Evolutionary conservation across 2,329 filamentous ascomycete species (phyloP).

Genomic region (Xenoacremonium recifei): DNA sequence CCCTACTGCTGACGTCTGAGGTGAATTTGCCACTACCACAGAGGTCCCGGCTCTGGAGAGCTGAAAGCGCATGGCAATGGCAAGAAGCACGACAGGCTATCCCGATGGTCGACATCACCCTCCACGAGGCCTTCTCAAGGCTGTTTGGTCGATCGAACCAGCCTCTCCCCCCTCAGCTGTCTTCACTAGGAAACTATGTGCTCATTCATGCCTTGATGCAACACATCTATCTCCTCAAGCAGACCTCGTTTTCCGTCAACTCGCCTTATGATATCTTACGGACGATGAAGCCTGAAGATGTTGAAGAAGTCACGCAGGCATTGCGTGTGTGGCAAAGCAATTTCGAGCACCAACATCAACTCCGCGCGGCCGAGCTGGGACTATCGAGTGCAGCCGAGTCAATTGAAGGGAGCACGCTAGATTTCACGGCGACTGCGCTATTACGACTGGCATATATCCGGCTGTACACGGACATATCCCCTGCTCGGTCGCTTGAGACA

Average conservation of each 20-base stretch:
- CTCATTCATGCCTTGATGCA: conserved; percentile 71
- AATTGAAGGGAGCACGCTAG: conserved; percentile 58
- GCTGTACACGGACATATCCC: conserved; percentile 63
- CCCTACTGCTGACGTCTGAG: conserved; percentile 57
- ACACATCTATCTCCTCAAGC: conserved; percentile 68
- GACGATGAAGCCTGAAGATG: conserved; percentile 52
- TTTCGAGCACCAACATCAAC: conserved; percentile 55
- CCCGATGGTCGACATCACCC: conserved; percentile 48
- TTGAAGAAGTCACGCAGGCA: conserved; percentile 55
- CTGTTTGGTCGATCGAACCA: conserved; percentile 53
- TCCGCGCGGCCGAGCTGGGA: conserved; percentile 47
- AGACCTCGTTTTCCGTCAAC: conserved; percentile 53
- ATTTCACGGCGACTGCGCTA: conserved; percentile 63
- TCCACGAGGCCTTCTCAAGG: conserved; percentile 56
- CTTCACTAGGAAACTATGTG: conserved; percentile 66
- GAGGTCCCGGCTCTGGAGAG: conserved; percentile 55
- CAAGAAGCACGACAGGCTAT: conserved; percentile 54
- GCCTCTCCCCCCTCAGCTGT: conserved; percentile 48
- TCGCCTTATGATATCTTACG: conserved; percentile 50
- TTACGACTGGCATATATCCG: conserved; percentile 62
- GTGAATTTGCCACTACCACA: conserved; percentile 55
- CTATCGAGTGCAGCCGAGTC: conserved; percentile 48
- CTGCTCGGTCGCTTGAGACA: conserved; percentile 62
- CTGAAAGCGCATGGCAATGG: conserved; percentile 59
- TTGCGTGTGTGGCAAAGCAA: conserved; percentile 57